Evolutionary conservation across 768 basidiomycete genomes (phyloP), one percentile per base, ranked within the genome.

Genomic region (Hypsizygus marmoreus): DNA sequence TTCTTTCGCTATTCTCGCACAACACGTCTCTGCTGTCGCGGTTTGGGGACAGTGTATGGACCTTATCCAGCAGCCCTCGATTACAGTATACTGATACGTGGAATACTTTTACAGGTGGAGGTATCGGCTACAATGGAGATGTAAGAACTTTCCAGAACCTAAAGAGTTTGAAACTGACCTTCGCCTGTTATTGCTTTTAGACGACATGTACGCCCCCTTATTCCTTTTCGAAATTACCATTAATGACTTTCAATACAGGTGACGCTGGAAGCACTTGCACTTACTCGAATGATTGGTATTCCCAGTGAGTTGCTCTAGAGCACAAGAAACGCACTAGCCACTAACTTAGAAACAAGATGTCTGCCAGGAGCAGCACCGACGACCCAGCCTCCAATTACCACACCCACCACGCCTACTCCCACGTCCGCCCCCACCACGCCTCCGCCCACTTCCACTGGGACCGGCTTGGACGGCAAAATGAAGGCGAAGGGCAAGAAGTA

Each of bases 201-300:
- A n/a, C n/a, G n/a, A n/a, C n/a, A n/a, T n/a, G n/a, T n/a, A n/a
- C n/a, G n/a, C n/a, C n/a, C n/a, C n/a, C n/a, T n/a, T n/a, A n/a
- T n/a, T n/a, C n/a, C n/a, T n/a, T n/a, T n/a, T n/a, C n/a, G n/a
- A n/a, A n/a, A n/a, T n/a, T n/a, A n/a, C n/a, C n/a, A n/a, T n/a
- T n/a, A n/a, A n/a, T n/a, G n/a, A n/a, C n/a, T n/a, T n/a, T n/a
- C n/a, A n/a, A n/a, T n/a, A n/a, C 32, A 65, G 62, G 70, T 46
- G 68, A 62, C 47, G 55, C 69, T 29, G 70, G 69, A 17, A 52
- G 53, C 4, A 50, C 54, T 24, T 73, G 71, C 50, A 53, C 60
- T 16, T 31, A 57, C 39, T 4, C 54, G 14, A 70, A 70, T 45
- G 58, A 57, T 47, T 68, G 59, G 39, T 67, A 68, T 30, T 59